Evolutionary conservation across 176 grass and related monocot species (phyloP).

Genomic region (Pontederia paniculata): DNA sequence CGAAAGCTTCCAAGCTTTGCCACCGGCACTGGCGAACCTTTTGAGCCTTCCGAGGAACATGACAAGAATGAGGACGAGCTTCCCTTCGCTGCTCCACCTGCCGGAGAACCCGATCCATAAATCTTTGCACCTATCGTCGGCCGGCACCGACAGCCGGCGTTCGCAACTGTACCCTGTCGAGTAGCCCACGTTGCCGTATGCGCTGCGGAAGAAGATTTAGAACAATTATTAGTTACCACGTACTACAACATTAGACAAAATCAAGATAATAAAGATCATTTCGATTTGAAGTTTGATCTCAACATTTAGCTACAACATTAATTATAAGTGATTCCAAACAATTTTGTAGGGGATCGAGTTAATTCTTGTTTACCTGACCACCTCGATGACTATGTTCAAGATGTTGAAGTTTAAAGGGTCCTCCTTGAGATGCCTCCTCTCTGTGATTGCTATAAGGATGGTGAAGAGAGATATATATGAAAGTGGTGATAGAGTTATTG

Average conservation of each 20-base stretch:
- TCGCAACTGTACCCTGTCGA: slow-evolving; percentile 59
- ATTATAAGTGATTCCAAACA: no score
- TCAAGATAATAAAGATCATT: no score
- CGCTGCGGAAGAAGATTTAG: slow-evolving; percentile 26
- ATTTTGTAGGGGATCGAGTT: no score
- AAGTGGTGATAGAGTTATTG: background rate
- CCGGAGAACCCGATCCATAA: slow-evolving; percentile 34
- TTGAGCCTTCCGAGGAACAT: slow-evolving; percentile 79
- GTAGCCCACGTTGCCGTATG: slow-evolving; percentile 53
- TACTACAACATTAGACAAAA: no score
- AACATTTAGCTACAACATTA: no score
- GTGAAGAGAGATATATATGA: background rate
- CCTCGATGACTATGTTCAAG: slow-evolving; percentile 9
- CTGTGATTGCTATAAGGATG: background rate
- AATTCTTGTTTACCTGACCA: background rate
- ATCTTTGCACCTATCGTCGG: slow-evolving; percentile 35
- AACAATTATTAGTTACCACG: no score
- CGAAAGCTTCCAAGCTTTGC: slow-evolving; percentile 31
- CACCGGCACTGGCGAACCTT: slow-evolving; percentile 40
- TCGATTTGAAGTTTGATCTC: no score
- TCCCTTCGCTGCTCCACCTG: slow-evolving; percentile 54
- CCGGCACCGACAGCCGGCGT: slow-evolving; percentile 30
- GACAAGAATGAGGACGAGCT: slow-evolving; percentile 40
- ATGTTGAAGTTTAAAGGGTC: slow-evolving; percentile 17
- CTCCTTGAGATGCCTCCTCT: background rate